These are phyloP conservation scores for Leavenworthia alabamica DNA, from an alignment of 345 rosid species.

Conservation along the genomic window DNA sequence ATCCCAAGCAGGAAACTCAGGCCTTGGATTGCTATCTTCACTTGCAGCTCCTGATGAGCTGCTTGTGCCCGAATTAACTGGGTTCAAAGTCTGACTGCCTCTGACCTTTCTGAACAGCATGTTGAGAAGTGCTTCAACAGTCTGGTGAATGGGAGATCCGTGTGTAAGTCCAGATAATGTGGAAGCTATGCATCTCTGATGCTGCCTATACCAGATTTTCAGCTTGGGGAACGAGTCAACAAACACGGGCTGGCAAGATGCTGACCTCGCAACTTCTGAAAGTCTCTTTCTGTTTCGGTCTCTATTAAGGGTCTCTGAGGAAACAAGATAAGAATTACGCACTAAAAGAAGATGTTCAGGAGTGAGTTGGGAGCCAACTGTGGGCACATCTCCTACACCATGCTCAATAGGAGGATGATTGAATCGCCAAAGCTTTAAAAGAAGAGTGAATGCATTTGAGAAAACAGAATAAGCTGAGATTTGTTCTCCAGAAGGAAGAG, in stretches of 20 bases:
- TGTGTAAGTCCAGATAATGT: constrained; percentile 73
- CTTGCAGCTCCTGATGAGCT: constrained; percentile 63
- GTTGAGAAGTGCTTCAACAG: constrained; percentile 68
- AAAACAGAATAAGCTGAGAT: constrained; percentile 77
- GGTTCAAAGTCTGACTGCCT: constrained; percentile 50
- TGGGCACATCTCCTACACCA: constrained; percentile 81
- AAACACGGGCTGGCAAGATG: constrained; percentile 60
- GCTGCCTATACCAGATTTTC: constrained; percentile 86
- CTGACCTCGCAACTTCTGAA: constrained; percentile 47
- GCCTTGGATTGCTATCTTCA: constrained; percentile 59
- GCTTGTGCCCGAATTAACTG: constrained; percentile 75
- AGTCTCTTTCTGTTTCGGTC: constrained; percentile 56
- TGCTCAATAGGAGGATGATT: constrained; percentile 89
- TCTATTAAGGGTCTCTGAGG: constrained; percentile 51
- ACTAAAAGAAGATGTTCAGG: constrained; percentile 83
- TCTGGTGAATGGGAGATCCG: constrained; percentile 85
- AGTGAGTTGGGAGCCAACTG: constrained; percentile 76
- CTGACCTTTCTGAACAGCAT: constrained; percentile 74
- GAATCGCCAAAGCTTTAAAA: constrained; percentile 92
- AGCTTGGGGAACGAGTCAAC: constrained; percentile 88
- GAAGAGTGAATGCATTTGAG: constrained; percentile 87
- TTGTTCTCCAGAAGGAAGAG: constrained; percentile 69
- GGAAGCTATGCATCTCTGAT: constrained; percentile 81
- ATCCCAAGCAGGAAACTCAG: constrained; percentile 91
- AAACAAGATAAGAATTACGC: constrained; percentile 72